phyloP scores from a whole-genome alignment of 1,284 basidiomycete genomes.

The Ustanciosporium gigantosporum region DNA sequence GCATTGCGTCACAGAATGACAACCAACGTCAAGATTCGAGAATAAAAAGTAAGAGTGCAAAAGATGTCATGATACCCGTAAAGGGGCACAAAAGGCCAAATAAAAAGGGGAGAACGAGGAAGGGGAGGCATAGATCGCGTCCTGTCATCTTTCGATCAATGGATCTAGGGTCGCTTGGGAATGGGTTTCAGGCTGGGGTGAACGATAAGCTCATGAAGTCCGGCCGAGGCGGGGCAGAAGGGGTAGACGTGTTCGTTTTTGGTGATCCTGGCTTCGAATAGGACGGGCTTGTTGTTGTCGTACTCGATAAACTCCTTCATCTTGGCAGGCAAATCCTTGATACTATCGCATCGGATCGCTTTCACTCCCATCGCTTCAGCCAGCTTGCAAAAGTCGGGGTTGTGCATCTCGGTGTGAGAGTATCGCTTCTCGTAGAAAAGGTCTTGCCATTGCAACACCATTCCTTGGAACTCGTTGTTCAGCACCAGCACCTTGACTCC shows the following conservation, averaged over 20 bases:
- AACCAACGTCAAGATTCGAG: no score
- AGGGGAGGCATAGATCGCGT: no score
- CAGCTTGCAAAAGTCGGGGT: slow-evolving; percentile 89
- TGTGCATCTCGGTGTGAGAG: slow-evolving; percentile 89
- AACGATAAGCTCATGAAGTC: slow-evolving; percentile 74
- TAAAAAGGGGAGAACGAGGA: no score
- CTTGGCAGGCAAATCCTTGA: slow-evolving; percentile 81
- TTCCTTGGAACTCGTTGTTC: slow-evolving; percentile 68
- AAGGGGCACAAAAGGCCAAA: no score
- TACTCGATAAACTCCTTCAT: slow-evolving; percentile 99
- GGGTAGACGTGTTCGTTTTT: slow-evolving; percentile 92
- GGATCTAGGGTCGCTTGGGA: slow-evolving; percentile 16
- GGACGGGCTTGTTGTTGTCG: slow-evolving; percentile 78
- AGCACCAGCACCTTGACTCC: slow-evolving; percentile 77
- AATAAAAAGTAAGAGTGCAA: no score
- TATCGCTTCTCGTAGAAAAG: slow-evolving; percentile 93
- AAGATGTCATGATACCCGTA: no score
- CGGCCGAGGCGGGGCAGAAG: slow-evolving; percentile 87
- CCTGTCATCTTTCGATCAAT: no score
- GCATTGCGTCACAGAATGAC: no score
- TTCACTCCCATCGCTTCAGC: slow-evolving; percentile 89
- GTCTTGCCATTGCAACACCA: slow-evolving; percentile 99
- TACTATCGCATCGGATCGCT: slow-evolving; percentile 74
- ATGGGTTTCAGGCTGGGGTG: slow-evolving; percentile 43
- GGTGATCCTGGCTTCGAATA: slow-evolving; percentile 88